Evolutionary conservation across 2,329 filamentous ascomycete species (phyloP), one percentile per base, ranked within the genome.

Genomic region (Talaromyces verruculosus): DNA sequence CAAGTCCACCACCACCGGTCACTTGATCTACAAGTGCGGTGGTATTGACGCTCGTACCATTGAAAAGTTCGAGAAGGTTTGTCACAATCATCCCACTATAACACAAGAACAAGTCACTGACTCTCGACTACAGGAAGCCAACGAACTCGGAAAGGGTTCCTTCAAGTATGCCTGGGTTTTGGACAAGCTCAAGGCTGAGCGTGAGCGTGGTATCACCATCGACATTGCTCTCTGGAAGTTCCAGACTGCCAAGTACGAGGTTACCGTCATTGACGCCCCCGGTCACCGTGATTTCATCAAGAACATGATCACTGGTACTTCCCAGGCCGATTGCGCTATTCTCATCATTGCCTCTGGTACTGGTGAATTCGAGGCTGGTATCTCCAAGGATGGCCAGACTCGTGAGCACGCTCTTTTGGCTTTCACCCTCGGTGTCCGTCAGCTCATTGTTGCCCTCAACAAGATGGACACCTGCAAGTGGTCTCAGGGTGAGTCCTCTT

Each of bases 271-370:
- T 85, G 91, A 99, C 81, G 95, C 95, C 84, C 95, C 95, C 80
- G 95, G 95, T 86, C 95, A 99, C 87, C 94, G 95, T 95, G 95
- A 99, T 83, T 99, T 98, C 89, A 98, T 99, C 92, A 99, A 99
- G 94, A 99, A 98, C 93, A 99, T 99, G 95, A 99, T 99, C 85
- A 98, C 95, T 91, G 95, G 95, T 93, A 98, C 95, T 81, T 99
- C 95, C 84, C 95, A 98, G 91, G 95, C 95, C 78, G 95, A 99
- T 82, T 98, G 95, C 87, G 95, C 95, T 81, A 92, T 99, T 84
- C 93, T 99, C 88, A 98, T 99, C 87, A 99, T 99, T 85, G 95
- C 94, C 79, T 93, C 95, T 80, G 95, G 95, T 88, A 97, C 93
- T 92, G 95, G 95, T 97, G 95, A 99, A 90, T 99, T 99, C 90